A percentile compares a stretch with the other conserved stretches of the same genome.
Conservation (phyloP, 352 stramenopile genomes). For the Aphanomyces astaci region DNA sequence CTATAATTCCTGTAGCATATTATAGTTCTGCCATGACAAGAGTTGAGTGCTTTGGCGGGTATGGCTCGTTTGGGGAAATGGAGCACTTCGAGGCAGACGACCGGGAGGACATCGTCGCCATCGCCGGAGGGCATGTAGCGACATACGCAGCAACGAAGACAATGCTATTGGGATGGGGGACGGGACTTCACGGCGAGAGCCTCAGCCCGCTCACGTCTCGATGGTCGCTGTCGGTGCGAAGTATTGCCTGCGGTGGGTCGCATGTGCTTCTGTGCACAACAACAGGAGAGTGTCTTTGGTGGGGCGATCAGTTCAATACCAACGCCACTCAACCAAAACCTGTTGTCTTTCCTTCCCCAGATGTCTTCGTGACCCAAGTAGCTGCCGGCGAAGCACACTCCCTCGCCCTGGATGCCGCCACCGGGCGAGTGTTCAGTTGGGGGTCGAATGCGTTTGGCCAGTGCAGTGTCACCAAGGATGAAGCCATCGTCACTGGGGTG, state of each 20-base stretch:
- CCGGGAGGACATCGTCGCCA: constrained; percentile 14
- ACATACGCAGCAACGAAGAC: neutral
- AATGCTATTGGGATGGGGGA: constrained; percentile 48
- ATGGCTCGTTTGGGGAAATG: constrained; percentile 15
- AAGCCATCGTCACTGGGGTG: neutral
- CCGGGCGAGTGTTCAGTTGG: constrained; percentile 48
- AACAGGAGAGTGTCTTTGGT: constrained; percentile 23
- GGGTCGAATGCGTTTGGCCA: constrained; percentile 56
- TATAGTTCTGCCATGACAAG: neutral
- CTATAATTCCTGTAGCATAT: neutral
- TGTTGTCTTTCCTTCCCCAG: constrained; percentile 26
- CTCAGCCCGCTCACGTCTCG: neutral
- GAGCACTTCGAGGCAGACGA: neutral
- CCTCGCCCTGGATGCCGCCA: constrained; percentile 37
- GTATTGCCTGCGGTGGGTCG: constrained; percentile 9
- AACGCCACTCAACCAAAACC: constrained; percentile 24
- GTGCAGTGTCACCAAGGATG: constrained; percentile 30
- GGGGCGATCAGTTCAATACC: constrained; percentile 22
- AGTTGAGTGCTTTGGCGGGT: constrained; percentile 10
- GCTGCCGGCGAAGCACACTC: constrained; percentile 58
- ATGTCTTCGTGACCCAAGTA: constrained; percentile 24
- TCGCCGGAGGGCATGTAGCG: neutral
- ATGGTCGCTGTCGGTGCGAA: neutral
- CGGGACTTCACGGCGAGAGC: constrained; percentile 59
- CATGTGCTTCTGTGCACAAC: constrained; percentile 30